Conservation (phyloP, 306 rosid genomes). For the Vigna hirtella region DNA sequence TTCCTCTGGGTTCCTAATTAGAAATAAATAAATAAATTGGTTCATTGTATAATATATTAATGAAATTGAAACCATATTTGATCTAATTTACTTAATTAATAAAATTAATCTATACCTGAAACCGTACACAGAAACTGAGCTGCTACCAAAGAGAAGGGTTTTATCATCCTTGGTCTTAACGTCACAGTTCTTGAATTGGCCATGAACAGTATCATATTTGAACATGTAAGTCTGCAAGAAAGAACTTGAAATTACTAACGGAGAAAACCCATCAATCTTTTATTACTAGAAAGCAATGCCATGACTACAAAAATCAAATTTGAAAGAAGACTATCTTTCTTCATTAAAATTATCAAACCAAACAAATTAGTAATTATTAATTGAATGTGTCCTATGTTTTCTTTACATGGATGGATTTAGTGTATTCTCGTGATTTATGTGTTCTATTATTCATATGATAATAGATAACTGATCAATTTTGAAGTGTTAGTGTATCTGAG, state of each 20-base stretch:
- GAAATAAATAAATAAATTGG: too few relatives aligned
- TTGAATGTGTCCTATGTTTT: too few relatives aligned
- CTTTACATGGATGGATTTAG: too few relatives aligned
- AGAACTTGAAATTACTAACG: background rate
- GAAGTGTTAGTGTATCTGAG: too few relatives aligned
- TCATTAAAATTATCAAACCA: too few relatives aligned
- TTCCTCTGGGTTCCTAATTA: constrained; percentile 53
- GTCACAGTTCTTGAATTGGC: constrained; percentile 51
- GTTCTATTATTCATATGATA: too few relatives aligned
- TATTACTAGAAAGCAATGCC: background rate
- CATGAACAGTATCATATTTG: constrained; percentile 63
- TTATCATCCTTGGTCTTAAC: constrained; percentile 54
- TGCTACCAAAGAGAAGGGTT: constrained; percentile 57
- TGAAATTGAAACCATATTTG: background rate
- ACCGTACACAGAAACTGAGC: constrained; percentile 53
- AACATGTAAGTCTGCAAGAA: constrained; percentile 59
- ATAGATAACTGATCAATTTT: too few relatives aligned
- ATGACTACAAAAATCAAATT: background rate
- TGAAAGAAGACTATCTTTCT: background rate
- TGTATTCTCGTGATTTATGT: too few relatives aligned
- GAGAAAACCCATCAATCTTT: background rate
- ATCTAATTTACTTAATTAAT: constrained; percentile 10
- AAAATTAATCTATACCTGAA: constrained; percentile 38
- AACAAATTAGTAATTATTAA: too few relatives aligned
- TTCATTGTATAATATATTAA: background rate